A percentile compares a stretch with the other conserved stretches of the same genome.
Evolutionary conservation across 2,329 filamentous ascomycete genomes (phyloP).

Genomic region (Ophiostoma ulmi): DNA sequence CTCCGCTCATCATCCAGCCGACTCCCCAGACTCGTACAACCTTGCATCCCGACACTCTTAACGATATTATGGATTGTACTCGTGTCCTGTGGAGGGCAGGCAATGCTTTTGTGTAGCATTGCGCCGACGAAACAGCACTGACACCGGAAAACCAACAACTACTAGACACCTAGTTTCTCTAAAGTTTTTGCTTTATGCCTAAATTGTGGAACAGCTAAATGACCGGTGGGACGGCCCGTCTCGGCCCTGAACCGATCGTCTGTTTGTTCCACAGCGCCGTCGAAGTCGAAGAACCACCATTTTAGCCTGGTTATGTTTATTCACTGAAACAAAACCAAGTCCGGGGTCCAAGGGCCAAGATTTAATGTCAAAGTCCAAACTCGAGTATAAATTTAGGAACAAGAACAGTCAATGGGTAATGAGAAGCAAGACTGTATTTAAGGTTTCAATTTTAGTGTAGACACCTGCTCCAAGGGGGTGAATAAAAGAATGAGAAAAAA

Average conservation of each 20-base stretch:
- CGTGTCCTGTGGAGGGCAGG: neutral
- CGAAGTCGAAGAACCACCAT: slow-evolving; percentile 12
- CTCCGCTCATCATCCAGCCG: neutral
- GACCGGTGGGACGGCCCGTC: slow-evolving; percentile 12
- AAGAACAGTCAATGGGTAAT: neutral
- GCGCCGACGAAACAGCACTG: neutral
- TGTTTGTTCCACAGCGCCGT: slow-evolving; percentile 8
- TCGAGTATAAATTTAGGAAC: neutral
- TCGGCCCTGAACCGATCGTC: neutral
- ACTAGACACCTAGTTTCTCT: neutral
- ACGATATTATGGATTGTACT: neutral
- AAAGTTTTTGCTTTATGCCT: neutral
- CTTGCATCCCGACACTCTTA: neutral
- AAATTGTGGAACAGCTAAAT: slow-evolving; percentile 12
- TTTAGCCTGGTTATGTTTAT: neutral
- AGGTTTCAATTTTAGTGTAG: neutral
- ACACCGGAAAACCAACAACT: neutral
- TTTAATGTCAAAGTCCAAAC: neutral
- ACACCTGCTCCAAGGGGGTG: neutral
- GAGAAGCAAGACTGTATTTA: neutral
- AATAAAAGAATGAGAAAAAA: neutral
- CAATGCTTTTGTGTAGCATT: neutral
- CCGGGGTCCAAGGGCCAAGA: neutral
- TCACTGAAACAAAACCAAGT: neutral
- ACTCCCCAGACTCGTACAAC: neutral